phyloP scores from a whole-genome alignment of 192 early-diverging fungal genomes.

The Backusella tuberculispora region DNA sequence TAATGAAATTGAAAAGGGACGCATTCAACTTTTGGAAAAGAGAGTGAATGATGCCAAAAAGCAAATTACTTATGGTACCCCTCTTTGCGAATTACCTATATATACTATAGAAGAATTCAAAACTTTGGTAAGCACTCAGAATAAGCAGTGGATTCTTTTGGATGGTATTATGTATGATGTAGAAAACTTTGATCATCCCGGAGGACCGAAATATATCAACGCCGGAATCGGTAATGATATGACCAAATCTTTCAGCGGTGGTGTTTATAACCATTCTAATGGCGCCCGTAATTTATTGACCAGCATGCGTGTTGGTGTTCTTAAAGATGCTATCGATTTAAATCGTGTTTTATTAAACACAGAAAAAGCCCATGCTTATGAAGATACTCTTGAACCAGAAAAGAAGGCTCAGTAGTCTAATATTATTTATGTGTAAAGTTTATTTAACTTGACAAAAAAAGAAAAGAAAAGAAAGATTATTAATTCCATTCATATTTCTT shows the following conservation, averaged over 20 bases:
- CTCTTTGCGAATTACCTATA: constrained; percentile 68
- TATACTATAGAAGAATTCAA: constrained; percentile 70
- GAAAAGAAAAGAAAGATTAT: background rate
- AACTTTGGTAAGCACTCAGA: constrained; percentile 62
- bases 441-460: background rate
- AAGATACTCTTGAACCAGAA: constrained; percentile 23
- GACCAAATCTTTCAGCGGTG: constrained; percentile 85
- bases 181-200: constrained; percentile 85
- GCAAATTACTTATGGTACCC: constrained; percentile 73
- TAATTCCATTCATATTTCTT: constrained; percentile 17
- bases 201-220: constrained; percentile 75
- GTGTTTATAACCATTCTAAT: constrained; percentile 87
- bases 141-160: constrained; percentile 79
- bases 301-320: constrained; percentile 68
- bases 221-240: constrained; percentile 80
- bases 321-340: constrained; percentile 48
- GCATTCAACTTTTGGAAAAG: constrained; percentile 81
- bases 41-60: constrained; percentile 62
- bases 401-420: constrained; percentile 15
- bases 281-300: constrained; percentile 86
- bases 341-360: background rate
- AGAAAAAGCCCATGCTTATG: constrained; percentile 13
- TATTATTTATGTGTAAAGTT: background rate
- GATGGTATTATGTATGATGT: constrained; percentile 88
- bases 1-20: constrained; percentile 83